phyloP scores from a whole-genome alignment of 2,329 filamentous ascomycete species.

The Taxawa tesnikishii region DNA sequence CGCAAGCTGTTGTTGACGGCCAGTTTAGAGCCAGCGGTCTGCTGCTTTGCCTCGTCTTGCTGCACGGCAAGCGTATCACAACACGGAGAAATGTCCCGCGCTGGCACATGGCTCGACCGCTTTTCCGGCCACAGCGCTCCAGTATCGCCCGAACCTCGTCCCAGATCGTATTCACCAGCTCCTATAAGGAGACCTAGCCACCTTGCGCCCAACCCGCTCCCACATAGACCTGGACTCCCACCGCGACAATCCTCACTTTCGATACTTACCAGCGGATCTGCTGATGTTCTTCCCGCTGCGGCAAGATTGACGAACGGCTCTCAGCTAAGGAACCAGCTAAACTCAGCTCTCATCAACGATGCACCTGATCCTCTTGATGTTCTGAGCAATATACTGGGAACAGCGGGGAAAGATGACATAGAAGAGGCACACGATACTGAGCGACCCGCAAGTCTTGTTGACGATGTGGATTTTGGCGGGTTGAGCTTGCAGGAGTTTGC shows the following conservation, averaged over 20 bases:
- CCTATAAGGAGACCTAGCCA: constrained; percentile 56
- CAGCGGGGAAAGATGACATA: too few relatives aligned
- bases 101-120: constrained; percentile 78
- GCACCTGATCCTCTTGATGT: constrained; percentile 60
- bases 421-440: too few relatives aligned
- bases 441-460: constrained; percentile 12
- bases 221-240: constrained; percentile 53
- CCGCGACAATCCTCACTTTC: constrained; percentile 70
- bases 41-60: too few relatives aligned
- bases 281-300: constrained; percentile 57
- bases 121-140: constrained; percentile 60
- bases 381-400: constrained; percentile 48
- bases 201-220: constrained; percentile 56
- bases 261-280: constrained; percentile 60
- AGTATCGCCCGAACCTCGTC: constrained; percentile 49
- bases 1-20: too few relatives aligned
- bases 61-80: neutral
- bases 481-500: constrained; percentile 65
- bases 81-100: too few relatives aligned
- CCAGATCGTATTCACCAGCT: constrained; percentile 60
- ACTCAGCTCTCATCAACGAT: constrained; percentile 37
- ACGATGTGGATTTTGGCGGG: constrained; percentile 53
- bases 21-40: too few relatives aligned
- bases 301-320: constrained; percentile 56
- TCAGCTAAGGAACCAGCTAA: constrained; percentile 46